A percentile compares a stretch with the other conserved stretches of the same genome.
These are phyloP conservation scores for Pestalotiopsis sp. DNA, from an alignment of 2,329 filamentous ascomycete species.

Conservation along the genomic window DNA sequence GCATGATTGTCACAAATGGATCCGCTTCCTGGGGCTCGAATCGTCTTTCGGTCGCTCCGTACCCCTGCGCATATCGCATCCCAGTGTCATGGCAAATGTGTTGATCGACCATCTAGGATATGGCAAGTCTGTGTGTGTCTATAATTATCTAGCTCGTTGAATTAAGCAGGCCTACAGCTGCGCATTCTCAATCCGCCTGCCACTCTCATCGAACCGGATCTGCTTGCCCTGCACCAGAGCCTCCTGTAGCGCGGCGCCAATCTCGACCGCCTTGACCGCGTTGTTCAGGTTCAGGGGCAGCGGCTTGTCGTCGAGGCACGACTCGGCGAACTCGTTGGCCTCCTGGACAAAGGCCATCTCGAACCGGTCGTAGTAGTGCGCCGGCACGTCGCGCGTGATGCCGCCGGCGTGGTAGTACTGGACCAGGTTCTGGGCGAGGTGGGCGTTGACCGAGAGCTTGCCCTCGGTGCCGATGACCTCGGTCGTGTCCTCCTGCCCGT, in stretches of 20 bases:
- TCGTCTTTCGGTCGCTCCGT: no score
- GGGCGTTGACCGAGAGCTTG: constrained; percentile 63
- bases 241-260: constrained; percentile 63
- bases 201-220: constrained; percentile 60
- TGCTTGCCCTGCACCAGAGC: constrained; percentile 55
- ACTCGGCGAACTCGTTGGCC: constrained; percentile 64
- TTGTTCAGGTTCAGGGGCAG: constrained; percentile 59
- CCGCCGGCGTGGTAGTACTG: constrained; percentile 56
- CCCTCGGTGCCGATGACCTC: constrained; percentile 70
- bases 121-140: no score
- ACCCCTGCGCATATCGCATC: no score
- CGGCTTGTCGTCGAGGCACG: constrained; percentile 56
- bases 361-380: constrained; percentile 65
- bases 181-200: constrained; percentile 43
- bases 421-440: constrained; percentile 58
- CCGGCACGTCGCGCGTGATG: constrained; percentile 60
- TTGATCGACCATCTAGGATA: no score
- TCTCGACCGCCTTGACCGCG: constrained; percentile 61
- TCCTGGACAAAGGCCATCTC: constrained; percentile 64
- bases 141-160: no score
- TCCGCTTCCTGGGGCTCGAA: no score
- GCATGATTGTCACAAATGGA: no score
- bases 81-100: no score
- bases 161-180: neutral
- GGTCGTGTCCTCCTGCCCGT: constrained; percentile 68